Conservation (phyloP, 2,329 filamentous ascomycete species). For the Pseudogymnoascus sp. region DNA sequence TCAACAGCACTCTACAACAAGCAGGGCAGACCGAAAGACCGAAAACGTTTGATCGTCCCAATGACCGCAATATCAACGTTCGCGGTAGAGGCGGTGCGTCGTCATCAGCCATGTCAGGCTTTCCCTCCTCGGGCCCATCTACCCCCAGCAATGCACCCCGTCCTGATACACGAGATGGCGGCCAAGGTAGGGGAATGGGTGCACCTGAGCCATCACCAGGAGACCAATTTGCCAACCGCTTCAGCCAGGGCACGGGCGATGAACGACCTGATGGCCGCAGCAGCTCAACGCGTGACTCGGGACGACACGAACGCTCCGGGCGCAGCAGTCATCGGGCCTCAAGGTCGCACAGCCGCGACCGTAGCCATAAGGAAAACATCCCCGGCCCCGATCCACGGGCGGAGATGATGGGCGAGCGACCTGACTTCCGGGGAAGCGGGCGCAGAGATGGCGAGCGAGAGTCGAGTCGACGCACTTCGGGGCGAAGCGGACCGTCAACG, state of each 20-base stretch:
- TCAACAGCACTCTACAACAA: slow-evolving; percentile 51
- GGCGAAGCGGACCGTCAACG: slow-evolving; percentile 14
- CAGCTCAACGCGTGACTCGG: slow-evolving; percentile 10
- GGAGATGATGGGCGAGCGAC: slow-evolving; percentile 1
- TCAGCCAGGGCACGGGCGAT: slow-evolving; percentile 20
- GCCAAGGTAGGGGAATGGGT: slow-evolving; percentile 26
- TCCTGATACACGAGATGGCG: slow-evolving; percentile 21
- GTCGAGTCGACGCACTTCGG: slow-evolving; percentile 18
- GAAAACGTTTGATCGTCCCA: slow-evolving; percentile 27
- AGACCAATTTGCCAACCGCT: slow-evolving; percentile 13
- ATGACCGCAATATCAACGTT: slow-evolving; percentile 17
- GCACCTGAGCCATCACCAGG: slow-evolving; percentile 8
- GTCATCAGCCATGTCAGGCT: slow-evolving; percentile 40
- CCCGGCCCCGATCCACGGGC: not conserved
- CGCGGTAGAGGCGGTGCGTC: slow-evolving; percentile 29
- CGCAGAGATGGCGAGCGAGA: slow-evolving; percentile 20
- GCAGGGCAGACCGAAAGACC: slow-evolving; percentile 32
- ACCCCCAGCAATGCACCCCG: slow-evolving; percentile 44
- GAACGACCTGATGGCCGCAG: slow-evolving; percentile 18
- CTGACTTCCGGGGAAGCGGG: not conserved
- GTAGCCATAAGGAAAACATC: not conserved
- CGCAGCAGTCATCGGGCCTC: slow-evolving; percentile 14
- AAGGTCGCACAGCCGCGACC: not conserved
- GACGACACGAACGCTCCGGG: slow-evolving; percentile 25
- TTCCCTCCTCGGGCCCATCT: slow-evolving; percentile 43